Base-by-base conservation (phyloP, 73 alveolate species). In the Tetrahymena borealis region DNA sequence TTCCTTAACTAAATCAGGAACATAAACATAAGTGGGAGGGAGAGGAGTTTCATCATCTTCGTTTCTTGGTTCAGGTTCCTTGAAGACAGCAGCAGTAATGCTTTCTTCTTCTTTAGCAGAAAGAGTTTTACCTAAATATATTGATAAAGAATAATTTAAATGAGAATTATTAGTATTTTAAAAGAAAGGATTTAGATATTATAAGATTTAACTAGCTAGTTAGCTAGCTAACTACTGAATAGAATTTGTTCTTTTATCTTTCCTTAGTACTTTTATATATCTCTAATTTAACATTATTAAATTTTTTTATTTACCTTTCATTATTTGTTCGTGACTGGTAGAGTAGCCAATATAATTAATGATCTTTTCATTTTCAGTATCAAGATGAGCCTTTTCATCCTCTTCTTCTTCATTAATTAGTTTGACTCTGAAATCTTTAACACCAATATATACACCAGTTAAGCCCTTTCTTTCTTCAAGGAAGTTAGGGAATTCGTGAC, bases 361-460 rank as follows among this genome's bases (percentile, higher is more conserved):
- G 11, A 95, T 96, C 91, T 94, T 91, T 12, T 98, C 97, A 32
- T 95, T 95, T 31, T 97, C 97, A 0, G 92, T 96, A 94, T 98
- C 99, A 16, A 96, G 94, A 90, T 98, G 99, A 5, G 99, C 99
- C 78, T 91, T 94, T 77, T 97, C 99, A 90, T 97, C 99, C 91
- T 98, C 99, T 4, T 97, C 91, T 90, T 92, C 40, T 85, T 94
- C 95, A 95, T 91, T 43, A 94, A 97, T 91, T 41, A 78, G 10
- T 96, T 93, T 93, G 78, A 33, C 91, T 18, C 90, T 90, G 35
- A 39, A 93, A 41, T 93, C 99, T 31, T 96, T 96, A 35, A 92
- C 39, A 31, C 99, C 99, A 38, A 98, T 94, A 93, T 98, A 98
- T 20, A 97, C 99, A 31, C 99, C 99, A 33, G 99, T 98, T 28